Conservation (phyloP, 257 asterid species). For the Solanum chilense region DNA sequence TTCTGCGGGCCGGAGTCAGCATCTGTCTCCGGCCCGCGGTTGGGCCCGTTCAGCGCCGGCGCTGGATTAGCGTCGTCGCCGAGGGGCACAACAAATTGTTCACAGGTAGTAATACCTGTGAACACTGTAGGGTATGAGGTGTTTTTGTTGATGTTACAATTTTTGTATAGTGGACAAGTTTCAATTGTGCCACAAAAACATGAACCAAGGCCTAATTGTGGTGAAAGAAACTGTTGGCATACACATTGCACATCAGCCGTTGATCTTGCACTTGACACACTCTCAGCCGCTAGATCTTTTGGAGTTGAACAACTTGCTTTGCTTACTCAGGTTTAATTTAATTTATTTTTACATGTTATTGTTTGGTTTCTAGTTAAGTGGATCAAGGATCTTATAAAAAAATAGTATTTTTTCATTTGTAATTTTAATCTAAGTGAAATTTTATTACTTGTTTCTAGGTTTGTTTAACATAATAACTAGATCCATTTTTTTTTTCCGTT, state of each 20-base stretch:
- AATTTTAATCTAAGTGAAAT: background rate
- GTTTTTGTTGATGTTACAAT: constrained; percentile 71
- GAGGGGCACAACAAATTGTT: constrained; percentile 12
- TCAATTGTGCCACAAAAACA: constrained; percentile 89
- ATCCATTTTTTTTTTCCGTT: background rate
- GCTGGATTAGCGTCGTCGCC: background rate
- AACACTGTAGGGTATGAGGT: constrained; percentile 84
- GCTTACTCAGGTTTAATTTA: constrained; percentile 63
- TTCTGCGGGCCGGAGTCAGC: constrained; percentile 56
- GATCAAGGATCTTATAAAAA: background rate
- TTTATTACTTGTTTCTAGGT: constrained; percentile 5
- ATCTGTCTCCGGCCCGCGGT: background rate
- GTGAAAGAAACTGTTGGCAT: constrained; percentile 83
- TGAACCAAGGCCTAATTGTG: constrained; percentile 83
- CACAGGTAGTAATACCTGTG: constrained; percentile 66
- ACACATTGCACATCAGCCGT: constrained; percentile 97
- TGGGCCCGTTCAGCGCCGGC: background rate
- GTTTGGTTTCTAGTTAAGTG: background rate
- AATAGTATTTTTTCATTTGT: background rate
- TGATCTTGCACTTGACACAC: constrained; percentile 91
- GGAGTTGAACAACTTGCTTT: constrained; percentile 91
- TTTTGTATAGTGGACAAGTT: constrained; percentile 90
- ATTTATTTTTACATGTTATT: background rate
- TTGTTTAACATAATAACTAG: constrained; percentile 4
- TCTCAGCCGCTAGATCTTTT: constrained; percentile 87